These are phyloP conservation scores for Acrocalymma vagum DNA, from an alignment of 2,329 filamentous ascomycete genomes.

Conservation along the genomic window DNA sequence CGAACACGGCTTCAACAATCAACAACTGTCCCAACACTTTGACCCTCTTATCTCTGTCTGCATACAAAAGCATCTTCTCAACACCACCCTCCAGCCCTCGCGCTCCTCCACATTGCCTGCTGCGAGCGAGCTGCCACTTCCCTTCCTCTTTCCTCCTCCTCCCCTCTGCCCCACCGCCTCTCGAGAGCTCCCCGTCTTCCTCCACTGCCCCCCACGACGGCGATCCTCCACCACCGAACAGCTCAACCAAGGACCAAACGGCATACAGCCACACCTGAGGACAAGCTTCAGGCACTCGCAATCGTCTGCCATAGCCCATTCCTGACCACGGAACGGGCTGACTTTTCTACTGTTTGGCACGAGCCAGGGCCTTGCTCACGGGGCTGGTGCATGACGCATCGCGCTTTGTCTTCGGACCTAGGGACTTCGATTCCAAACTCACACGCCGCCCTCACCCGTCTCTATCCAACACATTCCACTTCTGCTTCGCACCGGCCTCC, in stretches of 20 bases:
- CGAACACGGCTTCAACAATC: too few relatives aligned
- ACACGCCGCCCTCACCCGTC: constrained; percentile 25
- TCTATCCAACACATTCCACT: constrained; percentile 11
- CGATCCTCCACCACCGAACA: constrained; percentile 2
- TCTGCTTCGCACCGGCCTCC: constrained; percentile 4
- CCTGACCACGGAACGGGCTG: constrained; percentile 6
- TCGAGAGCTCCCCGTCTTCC: constrained; percentile 21
- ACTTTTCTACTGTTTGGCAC: constrained; percentile 19
- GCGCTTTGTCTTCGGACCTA: constrained; percentile 24
- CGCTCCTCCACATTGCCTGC: constrained; percentile 20
- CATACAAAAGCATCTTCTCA: too few relatives aligned
- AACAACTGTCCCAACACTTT: constrained; percentile 30
- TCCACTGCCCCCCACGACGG: constrained; percentile 22
- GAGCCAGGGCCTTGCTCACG: constrained; percentile 25
- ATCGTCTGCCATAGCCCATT: too few relatives aligned
- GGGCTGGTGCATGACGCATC: constrained; percentile 37
- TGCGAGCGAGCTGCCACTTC: too few relatives aligned
- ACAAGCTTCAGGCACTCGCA: constrained; percentile 20
- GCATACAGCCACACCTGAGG: too few relatives aligned
- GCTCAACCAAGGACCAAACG: too few relatives aligned
- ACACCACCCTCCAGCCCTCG: constrained; percentile 1
- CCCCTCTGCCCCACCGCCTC: too few relatives aligned
- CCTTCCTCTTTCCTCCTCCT: too few relatives aligned
- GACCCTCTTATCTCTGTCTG: constrained; percentile 8
- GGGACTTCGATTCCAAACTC: constrained; percentile 23